These are phyloP conservation scores for Gnomoniopsis sp. DNA, from an alignment of 2,329 filamentous ascomycete genomes.

Conservation along the genomic window DNA sequence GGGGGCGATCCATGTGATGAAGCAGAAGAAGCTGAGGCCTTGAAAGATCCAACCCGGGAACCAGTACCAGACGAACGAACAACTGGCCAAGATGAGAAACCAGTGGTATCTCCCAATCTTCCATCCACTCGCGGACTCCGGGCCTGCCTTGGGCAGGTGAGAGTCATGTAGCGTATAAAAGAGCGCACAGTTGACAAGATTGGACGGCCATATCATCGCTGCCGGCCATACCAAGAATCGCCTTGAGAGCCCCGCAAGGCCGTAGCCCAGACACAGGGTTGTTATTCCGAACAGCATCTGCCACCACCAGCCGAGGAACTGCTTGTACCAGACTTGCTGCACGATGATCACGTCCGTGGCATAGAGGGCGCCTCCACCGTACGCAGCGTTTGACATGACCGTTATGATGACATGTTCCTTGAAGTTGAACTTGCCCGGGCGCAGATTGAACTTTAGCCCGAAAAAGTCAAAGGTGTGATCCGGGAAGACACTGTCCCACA, in stretches of 20 bases:
- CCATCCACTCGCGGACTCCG: slow-evolving; percentile 56
- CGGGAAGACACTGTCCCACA: slow-evolving; percentile 54
- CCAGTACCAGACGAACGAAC: slow-evolving; percentile 53
- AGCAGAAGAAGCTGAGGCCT: slow-evolving; percentile 40
- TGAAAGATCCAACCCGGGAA: slow-evolving; percentile 55
- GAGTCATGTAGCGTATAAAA: slow-evolving; percentile 47
- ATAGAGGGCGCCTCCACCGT: slow-evolving; percentile 56
- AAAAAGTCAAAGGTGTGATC: slow-evolving; percentile 48
- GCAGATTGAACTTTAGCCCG: slow-evolving; percentile 53
- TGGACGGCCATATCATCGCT: slow-evolving; percentile 57
- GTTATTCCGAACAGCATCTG: slow-evolving; percentile 57
- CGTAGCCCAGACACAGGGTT: slow-evolving; percentile 62
- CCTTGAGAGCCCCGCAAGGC: slow-evolving; percentile 56
- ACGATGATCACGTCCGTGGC: slow-evolving; percentile 50
- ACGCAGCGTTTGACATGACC: slow-evolving; percentile 57
- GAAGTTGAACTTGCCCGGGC: slow-evolving; percentile 56
- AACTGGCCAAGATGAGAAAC: slow-evolving; percentile 55
- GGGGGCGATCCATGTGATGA: slow-evolving; percentile 45
- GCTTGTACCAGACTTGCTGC: slow-evolving; percentile 54
- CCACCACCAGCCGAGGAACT: slow-evolving; percentile 42
- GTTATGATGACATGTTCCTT: slow-evolving; percentile 62
- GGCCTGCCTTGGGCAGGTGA: slow-evolving; percentile 33
- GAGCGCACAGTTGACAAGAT: slow-evolving; percentile 54
- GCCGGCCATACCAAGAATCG: slow-evolving; percentile 60
- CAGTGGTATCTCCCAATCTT: slow-evolving; percentile 59